phyloP scores from a whole-genome alignment of 2,329 filamentous ascomycete species.

The Aspergillus intermedius region DNA sequence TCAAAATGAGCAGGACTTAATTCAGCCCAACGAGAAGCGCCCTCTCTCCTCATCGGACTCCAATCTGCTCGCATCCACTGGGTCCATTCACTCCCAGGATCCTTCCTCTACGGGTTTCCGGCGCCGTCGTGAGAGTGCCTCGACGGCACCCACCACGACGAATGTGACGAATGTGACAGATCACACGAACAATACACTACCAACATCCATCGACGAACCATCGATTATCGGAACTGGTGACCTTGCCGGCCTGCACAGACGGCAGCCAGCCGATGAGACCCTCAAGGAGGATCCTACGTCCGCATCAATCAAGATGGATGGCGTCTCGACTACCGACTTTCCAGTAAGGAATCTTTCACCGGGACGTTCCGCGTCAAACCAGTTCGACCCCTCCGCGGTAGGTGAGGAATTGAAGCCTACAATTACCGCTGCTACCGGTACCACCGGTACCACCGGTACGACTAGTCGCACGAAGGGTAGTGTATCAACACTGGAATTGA shows the following conservation, averaged over 20 bases:
- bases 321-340: neutral
- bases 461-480: slow-evolving; percentile 20
- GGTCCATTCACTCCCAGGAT: slow-evolving; percentile 10
- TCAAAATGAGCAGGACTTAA: slow-evolving; percentile 1
- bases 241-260: slow-evolving; percentile 6
- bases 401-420: neutral
- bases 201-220: slow-evolving; percentile 26
- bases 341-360: neutral
- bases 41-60: slow-evolving; percentile 8
- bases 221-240: slow-evolving; percentile 1
- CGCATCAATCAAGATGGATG: neutral
- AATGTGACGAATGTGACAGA: slow-evolving; percentile 23
- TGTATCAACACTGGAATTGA: slow-evolving; percentile 25
- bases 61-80: slow-evolving; percentile 10
- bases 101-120: slow-evolving; percentile 6
- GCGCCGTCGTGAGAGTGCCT: slow-evolving; percentile 25
- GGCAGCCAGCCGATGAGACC: neutral
- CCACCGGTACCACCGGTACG: slow-evolving; percentile 3
- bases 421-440: neutral
- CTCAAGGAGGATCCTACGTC: neutral
- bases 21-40: slow-evolving; percentile 2
- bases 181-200: slow-evolving; percentile 26
- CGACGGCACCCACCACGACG: slow-evolving; percentile 26
- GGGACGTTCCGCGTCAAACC: slow-evolving; percentile 1
- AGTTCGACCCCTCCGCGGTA: neutral